Conservation (phyloP, 495 filamentous ascomycete genomes). For the Lasiosphaeriaceae sp. region DNA sequence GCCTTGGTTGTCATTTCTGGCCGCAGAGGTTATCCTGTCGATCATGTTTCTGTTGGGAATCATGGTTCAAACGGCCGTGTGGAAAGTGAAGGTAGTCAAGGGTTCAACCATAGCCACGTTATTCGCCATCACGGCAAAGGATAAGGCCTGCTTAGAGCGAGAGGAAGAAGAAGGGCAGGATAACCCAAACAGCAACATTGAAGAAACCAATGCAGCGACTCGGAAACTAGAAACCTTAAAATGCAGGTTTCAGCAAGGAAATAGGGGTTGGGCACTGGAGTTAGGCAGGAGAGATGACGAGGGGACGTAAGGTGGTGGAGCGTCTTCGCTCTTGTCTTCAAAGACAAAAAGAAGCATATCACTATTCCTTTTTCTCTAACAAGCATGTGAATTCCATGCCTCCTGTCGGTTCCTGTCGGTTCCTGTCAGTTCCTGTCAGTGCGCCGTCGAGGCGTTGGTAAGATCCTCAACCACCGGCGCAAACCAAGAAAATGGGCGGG, state of each 20-base stretch:
- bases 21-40: conserved; percentile 14
- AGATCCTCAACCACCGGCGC: too few relatives aligned
- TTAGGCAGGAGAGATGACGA: conserved; percentile 7
- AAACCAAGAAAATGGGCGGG: too few relatives aligned
- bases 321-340: background rate
- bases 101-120: conserved; percentile 18
- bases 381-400: too few relatives aligned
- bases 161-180: background rate
- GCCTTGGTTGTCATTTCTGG: conserved; percentile 23
- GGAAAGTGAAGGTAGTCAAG: conserved; percentile 24
- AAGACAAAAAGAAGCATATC: background rate
- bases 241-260: conserved; percentile 5
- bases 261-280: conserved; percentile 14
- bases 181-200: background rate
- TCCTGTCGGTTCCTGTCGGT: too few relatives aligned
- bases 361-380: too few relatives aligned
- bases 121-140: conserved; percentile 20
- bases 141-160: conserved; percentile 14
- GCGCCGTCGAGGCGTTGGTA: too few relatives aligned
- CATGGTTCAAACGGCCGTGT: conserved; percentile 27
- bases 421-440: too few relatives aligned
- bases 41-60: conserved; percentile 18
- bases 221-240: conserved; percentile 4
- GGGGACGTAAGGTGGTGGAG: background rate
- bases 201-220: background rate